phyloP scores from a whole-genome alignment of 805 yeast species.

The Wickerhamiella bombiphila region DNA sequence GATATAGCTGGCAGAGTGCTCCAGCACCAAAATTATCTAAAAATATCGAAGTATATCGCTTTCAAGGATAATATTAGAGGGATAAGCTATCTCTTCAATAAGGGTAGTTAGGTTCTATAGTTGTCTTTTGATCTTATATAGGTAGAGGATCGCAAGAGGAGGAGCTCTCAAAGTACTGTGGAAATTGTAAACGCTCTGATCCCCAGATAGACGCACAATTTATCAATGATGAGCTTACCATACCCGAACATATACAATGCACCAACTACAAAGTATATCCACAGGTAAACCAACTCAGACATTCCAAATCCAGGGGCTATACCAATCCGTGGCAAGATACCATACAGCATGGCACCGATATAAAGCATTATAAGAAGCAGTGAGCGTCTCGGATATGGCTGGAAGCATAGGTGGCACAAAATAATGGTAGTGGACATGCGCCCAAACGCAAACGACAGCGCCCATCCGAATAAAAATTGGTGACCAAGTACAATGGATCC shows the following conservation, averaged over 20 bases:
- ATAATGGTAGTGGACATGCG: conserved; percentile 49
- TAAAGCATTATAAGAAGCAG: conserved; percentile 41
- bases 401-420: conserved; percentile 71
- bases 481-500: conserved; percentile 36
- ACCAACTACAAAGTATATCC: conserved; percentile 48
- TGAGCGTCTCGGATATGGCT: conserved; percentile 60
- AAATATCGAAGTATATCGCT: no score
- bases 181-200: conserved; percentile 64
- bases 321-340: conserved; percentile 39
- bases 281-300: conserved; percentile 29
- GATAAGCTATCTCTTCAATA: no score
- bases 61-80: no score
- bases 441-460: conserved; percentile 77
- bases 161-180: neutral
- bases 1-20: no score
- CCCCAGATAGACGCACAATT: conserved; percentile 68
- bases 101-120: no score
- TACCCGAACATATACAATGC: conserved; percentile 51
- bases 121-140: no score
- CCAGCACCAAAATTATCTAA: no score
- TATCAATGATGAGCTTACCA: conserved; percentile 61
- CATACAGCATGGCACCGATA: conserved; percentile 25
- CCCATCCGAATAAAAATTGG: conserved; percentile 59
- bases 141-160: no score
- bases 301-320: conserved; percentile 18